Evolutionary conservation across 2,329 filamentous ascomycete genomes (phyloP), one percentile per base, ranked within the genome.

Genomic region (Botrytis hyacinthi): DNA sequence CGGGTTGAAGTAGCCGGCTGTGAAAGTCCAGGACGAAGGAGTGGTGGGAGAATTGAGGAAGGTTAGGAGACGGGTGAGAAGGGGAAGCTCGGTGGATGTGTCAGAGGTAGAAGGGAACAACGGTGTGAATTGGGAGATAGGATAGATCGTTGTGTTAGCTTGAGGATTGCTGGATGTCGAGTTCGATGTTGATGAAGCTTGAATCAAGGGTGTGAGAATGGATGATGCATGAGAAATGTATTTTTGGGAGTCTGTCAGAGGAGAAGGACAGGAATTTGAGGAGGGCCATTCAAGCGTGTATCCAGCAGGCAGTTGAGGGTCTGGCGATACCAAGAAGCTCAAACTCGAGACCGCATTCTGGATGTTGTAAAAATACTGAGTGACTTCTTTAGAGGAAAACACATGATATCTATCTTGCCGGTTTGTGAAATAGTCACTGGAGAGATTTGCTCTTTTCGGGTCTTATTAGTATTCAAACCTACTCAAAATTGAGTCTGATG

Each of bases 1-100:
- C 73, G 97, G 97, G 84, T 99, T 99, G 85, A 99, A 99, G 84
- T 99, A 99, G 70, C 96, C 96, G 0, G 96, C 96, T 0, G 96
- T 98, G 82, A 99, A 98, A 0, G 94, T 96, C 96, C 96, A 99
- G 22, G 90, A 91, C 0, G 92, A 93, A 48, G 89, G 87, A 16
- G 93, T 92, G 9, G 86, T 84, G 0, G 92, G 87, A 0, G 82
- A 83, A 0, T 91, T 87, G 5, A 98, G 87, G 1, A 88, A 88
- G 61, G 87, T 87, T 5, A 98, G 87, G 57, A 98, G 88, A 63
- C 88, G 88, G 0, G 90, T 93, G 29, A 99, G 85, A 26, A 92
- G 92, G 1, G 93, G 94, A 20, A 96, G 90, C 81, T 99, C 96
- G 20, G 95, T 98, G 0, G 95, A 98, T 0, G 89, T 89, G 78